Evolutionary conservation across 2,329 filamentous ascomycete genomes (phyloP), one percentile per base, ranked within the genome.

Genomic region (Claviceps sp.): DNA sequence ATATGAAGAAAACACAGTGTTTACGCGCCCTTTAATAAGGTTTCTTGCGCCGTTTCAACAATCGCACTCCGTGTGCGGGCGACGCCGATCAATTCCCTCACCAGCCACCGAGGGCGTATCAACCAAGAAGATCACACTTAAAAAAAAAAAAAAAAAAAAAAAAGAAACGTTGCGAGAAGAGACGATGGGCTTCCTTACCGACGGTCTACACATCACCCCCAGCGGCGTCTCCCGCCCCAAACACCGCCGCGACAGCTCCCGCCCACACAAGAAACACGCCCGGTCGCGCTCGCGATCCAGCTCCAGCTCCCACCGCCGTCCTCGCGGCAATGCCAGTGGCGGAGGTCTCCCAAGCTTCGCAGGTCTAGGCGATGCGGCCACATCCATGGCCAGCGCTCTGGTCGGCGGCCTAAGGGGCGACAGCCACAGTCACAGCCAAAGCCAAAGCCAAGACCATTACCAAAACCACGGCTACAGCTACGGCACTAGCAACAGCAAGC

Each of bases 201-300:
- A 64, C 20, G 58, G 58, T 7, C 45, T 47, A 34, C 45, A 47
- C 4, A 37, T 47, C 17, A 34, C 29, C 17, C 45, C 67, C 54
- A 60, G 62, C 23, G 58, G 58, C 52, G 53, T 62, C 39, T 55
- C 56, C 20, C 59, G 59, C 26, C 60, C 60, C 49, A 58, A 60
- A 37, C 60, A 59, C 47, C 56, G 57, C 49, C 57, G 58, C 42
- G 60, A 59, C 45, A 59, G 59, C 44, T 62, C 64, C 40, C 61
- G 61, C 50, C 63, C 62, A 40, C 61, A 57, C 53, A 66, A 65
- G 58, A 67, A 66, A 59, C 62, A 57, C 42, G 40, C 47, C 9
- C 63, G 64, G 47, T 67, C 66, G 46, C 63, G 65, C 49, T 67
- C 66, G 48, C 64, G 64, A 48, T 74, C 68, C 40, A 62, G 66